These are phyloP conservation scores for Sicyos edulis DNA, from an alignment of 306 rosid species.

Conservation along the genomic window DNA sequence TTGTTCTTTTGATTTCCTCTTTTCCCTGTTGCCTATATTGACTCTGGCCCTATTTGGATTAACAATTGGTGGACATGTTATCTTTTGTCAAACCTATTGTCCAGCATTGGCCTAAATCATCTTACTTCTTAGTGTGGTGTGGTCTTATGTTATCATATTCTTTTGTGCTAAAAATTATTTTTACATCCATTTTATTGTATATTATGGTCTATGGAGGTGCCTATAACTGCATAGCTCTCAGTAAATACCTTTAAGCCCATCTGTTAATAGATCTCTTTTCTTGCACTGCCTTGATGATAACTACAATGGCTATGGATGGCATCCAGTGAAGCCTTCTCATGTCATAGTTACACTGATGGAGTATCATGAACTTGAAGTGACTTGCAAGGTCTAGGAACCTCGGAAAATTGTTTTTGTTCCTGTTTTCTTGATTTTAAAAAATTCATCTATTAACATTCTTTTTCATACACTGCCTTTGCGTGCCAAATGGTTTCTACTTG, in stretches of 20 bases:
- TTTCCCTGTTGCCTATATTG: too few relatives aligned
- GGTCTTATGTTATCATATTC: too few relatives aligned
- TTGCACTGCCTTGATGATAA: constrained; percentile 8
- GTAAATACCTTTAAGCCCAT: neutral
- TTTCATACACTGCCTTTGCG: neutral
- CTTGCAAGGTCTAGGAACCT: neutral
- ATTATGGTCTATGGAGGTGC: too few relatives aligned
- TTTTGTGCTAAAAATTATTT: too few relatives aligned
- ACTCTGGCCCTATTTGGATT: too few relatives aligned
- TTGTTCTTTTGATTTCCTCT: too few relatives aligned
- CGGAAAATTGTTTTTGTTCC: neutral
- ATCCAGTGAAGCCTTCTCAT: constrained; percentile 21
- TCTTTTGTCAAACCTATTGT: too few relatives aligned
- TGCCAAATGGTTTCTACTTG: neutral
- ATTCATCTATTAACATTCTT: neutral
- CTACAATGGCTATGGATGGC: constrained; percentile 9
- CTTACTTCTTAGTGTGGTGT: too few relatives aligned
- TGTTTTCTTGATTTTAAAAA: neutral
- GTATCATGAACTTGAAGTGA: neutral
- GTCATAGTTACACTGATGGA: constrained; percentile 28
- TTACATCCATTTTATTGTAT: too few relatives aligned
- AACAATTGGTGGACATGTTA: too few relatives aligned
- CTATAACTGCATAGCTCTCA: neutral
- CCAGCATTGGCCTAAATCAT: too few relatives aligned
- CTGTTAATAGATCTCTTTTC: neutral